Evolutionary conservation across 2,329 filamentous ascomycete genomes (phyloP).

Genomic region (Apiospora sp.): DNA sequence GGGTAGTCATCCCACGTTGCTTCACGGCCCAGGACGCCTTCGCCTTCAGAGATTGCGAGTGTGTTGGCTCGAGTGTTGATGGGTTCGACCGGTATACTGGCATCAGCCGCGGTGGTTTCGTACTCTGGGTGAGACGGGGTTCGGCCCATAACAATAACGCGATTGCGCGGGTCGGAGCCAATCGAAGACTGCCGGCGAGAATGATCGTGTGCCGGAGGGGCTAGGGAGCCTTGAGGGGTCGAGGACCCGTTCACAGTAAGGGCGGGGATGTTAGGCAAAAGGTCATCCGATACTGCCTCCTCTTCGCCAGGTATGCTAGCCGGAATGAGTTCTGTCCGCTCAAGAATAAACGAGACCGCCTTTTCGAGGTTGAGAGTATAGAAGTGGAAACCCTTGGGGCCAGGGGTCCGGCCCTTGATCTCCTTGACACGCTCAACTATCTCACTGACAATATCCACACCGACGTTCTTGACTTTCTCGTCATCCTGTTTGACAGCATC

Average conservation of each 20-base stretch:
- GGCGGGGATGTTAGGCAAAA: slow-evolving; percentile 51
- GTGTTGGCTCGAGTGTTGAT: slow-evolving; percentile 85
- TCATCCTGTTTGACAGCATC: slow-evolving; percentile 80
- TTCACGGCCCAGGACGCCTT: slow-evolving; percentile 87
- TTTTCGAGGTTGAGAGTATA: slow-evolving; percentile 98
- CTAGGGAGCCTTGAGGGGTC: slow-evolving; percentile 38
- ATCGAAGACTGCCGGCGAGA: slow-evolving; percentile 77
- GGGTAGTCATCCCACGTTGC: slow-evolving; percentile 99
- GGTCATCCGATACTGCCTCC: slow-evolving; percentile 59
- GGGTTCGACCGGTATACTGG: slow-evolving; percentile 75
- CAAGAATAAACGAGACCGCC: slow-evolving; percentile 90
- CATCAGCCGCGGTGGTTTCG: slow-evolving; percentile 80
- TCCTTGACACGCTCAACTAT: slow-evolving; percentile 81
- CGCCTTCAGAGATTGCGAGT: slow-evolving; percentile 91
- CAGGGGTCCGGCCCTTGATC: slow-evolving; percentile 62
- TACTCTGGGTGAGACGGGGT: slow-evolving; percentile 67
- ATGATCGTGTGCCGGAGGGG: slow-evolving; percentile 39
- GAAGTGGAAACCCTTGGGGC: slow-evolving; percentile 89
- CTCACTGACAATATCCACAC: slow-evolving; percentile 84
- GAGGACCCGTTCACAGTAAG: slow-evolving; percentile 59
- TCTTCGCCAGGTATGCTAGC: slow-evolving; percentile 56
- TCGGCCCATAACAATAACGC: slow-evolving; percentile 78
- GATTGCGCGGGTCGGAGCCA: slow-evolving; percentile 86
- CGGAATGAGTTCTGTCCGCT: slow-evolving; percentile 85
- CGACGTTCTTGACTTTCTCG: slow-evolving; percentile 80